phyloP scores from a whole-genome alignment of 306 rosid species.

The Lathyrus aphaca region DNA sequence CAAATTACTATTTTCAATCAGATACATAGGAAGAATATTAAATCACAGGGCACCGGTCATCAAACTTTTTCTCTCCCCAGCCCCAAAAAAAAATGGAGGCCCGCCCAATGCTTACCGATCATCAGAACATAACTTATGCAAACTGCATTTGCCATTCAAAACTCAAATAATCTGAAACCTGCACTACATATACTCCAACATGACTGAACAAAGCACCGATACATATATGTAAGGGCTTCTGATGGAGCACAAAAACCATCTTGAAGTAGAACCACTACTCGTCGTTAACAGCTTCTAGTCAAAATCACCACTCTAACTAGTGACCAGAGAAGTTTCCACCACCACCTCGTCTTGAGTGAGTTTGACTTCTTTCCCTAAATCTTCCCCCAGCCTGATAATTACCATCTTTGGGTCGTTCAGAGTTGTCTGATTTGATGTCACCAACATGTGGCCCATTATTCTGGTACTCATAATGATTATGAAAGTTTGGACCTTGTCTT shows the following conservation, averaged over 20 bases:
- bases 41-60: conserved; percentile 40
- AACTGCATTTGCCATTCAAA: conserved; percentile 33
- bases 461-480: conserved; percentile 78
- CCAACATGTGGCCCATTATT: conserved; percentile 71
- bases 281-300: conserved; percentile 53
- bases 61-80: conserved; percentile 39
- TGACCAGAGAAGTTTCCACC: conserved; percentile 73
- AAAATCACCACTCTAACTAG: conserved; percentile 49
- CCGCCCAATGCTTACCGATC: conserved; percentile 41
- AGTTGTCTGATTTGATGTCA: conserved; percentile 45
- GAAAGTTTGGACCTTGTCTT: conserved; percentile 64
- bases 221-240: conserved; percentile 40
- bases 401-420: conserved; percentile 63
- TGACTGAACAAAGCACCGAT: conserved; percentile 35
- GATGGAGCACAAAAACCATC: conserved; percentile 39
- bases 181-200: conserved; percentile 46
- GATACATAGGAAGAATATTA: conserved; percentile 50
- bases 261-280: conserved; percentile 39
- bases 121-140: conserved; percentile 41
- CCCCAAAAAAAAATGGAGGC: conserved; percentile 39
- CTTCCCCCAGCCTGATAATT: conserved; percentile 51
- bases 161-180: conserved; percentile 15
- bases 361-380: conserved; percentile 75
- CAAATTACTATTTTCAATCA: conserved; percentile 54
- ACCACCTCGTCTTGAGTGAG: conserved; percentile 74